Percentiles rank a stretch among this genome's conserved stretches.
Conservation (phyloP, 768 basidiomycete species). For the Leccinum longicurvipes region DNA sequence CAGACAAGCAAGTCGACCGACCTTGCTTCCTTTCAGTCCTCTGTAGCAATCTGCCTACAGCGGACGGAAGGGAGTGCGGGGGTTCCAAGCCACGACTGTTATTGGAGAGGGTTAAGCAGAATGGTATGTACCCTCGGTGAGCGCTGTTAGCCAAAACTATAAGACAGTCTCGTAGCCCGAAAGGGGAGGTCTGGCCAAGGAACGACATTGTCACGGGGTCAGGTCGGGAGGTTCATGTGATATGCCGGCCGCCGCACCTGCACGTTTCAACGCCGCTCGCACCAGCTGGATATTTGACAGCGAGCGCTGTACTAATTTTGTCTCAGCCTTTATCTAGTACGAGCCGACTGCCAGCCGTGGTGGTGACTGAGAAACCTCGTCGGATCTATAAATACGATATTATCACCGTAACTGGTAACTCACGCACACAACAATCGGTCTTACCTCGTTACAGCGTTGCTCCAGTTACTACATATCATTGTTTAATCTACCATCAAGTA, state of each 20-base stretch:
- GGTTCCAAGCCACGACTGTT: background rate
- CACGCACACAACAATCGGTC: background rate
- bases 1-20: background rate
- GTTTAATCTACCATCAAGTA: background rate
- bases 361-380: background rate
- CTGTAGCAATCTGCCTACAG: constrained; percentile 22
- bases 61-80: constrained; percentile 20
- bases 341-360: background rate
- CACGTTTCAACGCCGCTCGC: background rate
- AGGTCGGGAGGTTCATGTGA: background rate
- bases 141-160: background rate
- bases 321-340: background rate
- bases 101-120: background rate
- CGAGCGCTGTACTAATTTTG: background rate
- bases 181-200: constrained; percentile 2
- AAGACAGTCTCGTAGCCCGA: background rate
- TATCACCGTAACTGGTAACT: background rate
- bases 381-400: background rate
- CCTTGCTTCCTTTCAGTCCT: constrained; percentile 19
- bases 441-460: background rate
- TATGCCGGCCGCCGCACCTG: background rate
- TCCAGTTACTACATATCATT: no score
- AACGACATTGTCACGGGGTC: background rate
- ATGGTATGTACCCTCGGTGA: background rate
- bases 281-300: background rate